These are phyloP conservation scores for Citrus unshiu DNA, from an alignment of 345 rosid genomes.

Conservation along the genomic window DNA sequence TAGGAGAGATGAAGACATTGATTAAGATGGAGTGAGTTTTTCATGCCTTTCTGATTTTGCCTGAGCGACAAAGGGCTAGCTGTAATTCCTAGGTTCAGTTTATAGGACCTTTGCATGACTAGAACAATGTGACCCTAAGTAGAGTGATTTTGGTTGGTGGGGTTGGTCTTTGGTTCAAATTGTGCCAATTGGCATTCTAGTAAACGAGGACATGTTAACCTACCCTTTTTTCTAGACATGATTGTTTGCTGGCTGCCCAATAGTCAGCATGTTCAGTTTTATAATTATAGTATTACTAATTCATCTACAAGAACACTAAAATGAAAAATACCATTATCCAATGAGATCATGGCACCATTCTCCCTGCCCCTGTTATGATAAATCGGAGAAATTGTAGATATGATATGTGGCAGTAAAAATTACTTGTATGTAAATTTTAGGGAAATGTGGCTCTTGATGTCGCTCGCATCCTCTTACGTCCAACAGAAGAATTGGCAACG, in stretches of 20 bases:
- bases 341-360: not conserved
- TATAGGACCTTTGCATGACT: not conserved
- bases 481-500: conserved; percentile 64
- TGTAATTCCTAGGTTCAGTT: not conserved
- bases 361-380: not conserved
- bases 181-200: not conserved
- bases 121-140: not conserved
- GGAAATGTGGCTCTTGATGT: conserved; percentile 97
- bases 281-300: not conserved
- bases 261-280: not conserved
- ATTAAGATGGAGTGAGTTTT: not conserved
- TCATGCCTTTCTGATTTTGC: not conserved
- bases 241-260: not conserved
- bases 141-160: not conserved
- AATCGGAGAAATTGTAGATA: not conserved
- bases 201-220: not conserved
- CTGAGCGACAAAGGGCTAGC: not conserved
- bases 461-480: conserved; percentile 79
- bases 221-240: not conserved
- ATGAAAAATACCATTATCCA: not conserved
- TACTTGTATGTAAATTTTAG: conserved; percentile 31
- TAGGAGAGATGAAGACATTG: not conserved
- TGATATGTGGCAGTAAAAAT: not conserved
- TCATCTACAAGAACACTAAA: not conserved
- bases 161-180: not conserved